Evolutionary conservation across 805 yeast genomes (phyloP), one percentile per base, ranked within the genome.

Genomic region (Starmerella apicola): DNA sequence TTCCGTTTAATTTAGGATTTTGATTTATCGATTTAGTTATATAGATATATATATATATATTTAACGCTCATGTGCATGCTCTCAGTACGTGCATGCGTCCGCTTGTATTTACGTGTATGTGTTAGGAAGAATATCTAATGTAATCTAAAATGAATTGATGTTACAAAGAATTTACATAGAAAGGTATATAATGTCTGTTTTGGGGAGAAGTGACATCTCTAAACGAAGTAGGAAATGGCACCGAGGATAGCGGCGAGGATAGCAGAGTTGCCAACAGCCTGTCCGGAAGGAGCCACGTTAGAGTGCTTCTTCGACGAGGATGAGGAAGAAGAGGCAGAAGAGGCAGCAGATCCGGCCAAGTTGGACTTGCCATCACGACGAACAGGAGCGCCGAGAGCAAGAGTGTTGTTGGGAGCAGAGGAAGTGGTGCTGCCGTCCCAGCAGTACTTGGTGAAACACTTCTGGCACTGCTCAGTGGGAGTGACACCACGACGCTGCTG

Each of bases 391-490:
- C 47, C 38, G 23, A n/a, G 23, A 18, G 21, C 18, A 28, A 30
- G 27, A 10, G 38, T 3, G 21, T 10, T 22, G 36, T n/a, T 25
- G 13, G 15, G 26, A 13, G 26, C 17, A 25, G 16, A 16, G 13
- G 37, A 16, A 27, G 12, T n/a, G 6, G 33, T 29, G 24, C 36
- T 35, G 30, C 85, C 86, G 46, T 73, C 68, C 88, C 88, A 85
- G 61, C 96, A 85, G 60, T 84, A 86, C 15, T 64, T 67, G 32
- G 64, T 60, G 57, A 85, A 79, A 55, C 95, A 86, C 42, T 64
- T 46, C 52, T 74, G 63, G 66, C 96, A 85, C 56, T 80, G 83
- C 5, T 69, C 77, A 8, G 78, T 64, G 43, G 79, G 78, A 15
- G 70, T 65, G 27, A 66, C 59, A 22, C 76, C 74, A 28, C 67